Evolutionary conservation across 352 stramenopile species (phyloP).

Genomic region (Salisapilia sapeloensis): DNA sequence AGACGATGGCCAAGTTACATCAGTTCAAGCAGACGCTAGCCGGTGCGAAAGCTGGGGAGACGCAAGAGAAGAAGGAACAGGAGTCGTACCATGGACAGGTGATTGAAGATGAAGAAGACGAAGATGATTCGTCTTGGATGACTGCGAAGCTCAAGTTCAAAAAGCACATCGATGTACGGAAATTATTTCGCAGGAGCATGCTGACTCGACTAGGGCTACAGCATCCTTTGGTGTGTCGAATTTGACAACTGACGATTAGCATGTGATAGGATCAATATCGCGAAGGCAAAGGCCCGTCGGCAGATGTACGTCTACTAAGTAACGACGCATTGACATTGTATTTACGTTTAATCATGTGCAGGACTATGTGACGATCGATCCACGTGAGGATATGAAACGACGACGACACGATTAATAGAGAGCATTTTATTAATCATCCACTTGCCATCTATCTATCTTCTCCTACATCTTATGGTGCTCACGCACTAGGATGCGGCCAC

Average conservation of each 20-base stretch:
- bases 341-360: constrained; percentile 4
- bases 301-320: constrained; percentile 22
- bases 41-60: constrained; percentile 2
- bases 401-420: too few species aligned
- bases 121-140: constrained; percentile 64
- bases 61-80: constrained; percentile 1
- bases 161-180: constrained; percentile 73
- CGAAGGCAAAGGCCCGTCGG: constrained; percentile 21
- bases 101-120: constrained; percentile 19
- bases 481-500: too few species aligned
- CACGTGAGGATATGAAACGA: constrained; percentile 17
- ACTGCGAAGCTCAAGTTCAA: constrained; percentile 79
- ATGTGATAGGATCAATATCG: constrained; percentile 61
- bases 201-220: not conserved
- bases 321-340: not conserved
- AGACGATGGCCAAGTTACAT: constrained; percentile 51
- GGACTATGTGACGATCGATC: constrained; percentile 64
- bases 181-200: not conserved
- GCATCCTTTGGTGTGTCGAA: not conserved
- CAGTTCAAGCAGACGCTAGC: constrained; percentile 36
- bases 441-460: too few species aligned
- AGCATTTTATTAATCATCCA: too few species aligned
- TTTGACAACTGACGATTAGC: too few species aligned
- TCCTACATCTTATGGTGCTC: too few species aligned
- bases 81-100: constrained; percentile 53